Conservation (phyloP, 495 filamentous ascomycete genomes). For the Cercophora samala region DNA sequence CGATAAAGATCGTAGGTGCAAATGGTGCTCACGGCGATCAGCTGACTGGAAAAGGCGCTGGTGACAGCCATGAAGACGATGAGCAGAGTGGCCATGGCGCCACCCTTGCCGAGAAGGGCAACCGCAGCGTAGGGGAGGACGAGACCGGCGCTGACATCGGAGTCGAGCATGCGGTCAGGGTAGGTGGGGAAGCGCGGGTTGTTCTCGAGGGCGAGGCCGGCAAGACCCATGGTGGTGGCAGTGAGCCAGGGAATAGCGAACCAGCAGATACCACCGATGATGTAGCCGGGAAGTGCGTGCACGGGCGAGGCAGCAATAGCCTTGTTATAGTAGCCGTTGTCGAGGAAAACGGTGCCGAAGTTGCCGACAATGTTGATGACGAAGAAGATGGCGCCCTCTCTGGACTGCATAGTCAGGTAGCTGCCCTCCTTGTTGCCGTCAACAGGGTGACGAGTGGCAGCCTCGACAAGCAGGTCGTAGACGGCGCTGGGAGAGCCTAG, state of each 20-base stretch:
- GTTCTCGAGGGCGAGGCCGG: slow-evolving; percentile 76
- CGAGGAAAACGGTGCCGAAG: slow-evolving; percentile 76
- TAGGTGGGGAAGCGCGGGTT: slow-evolving; percentile 70
- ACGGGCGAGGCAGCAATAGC: slow-evolving; percentile 89
- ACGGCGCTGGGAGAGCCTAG: slow-evolving; percentile 78
- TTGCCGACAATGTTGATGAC: slow-evolving; percentile 81
- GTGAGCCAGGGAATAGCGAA: slow-evolving; percentile 95
- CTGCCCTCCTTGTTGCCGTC: slow-evolving; percentile 80
- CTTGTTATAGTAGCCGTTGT: slow-evolving; percentile 90
- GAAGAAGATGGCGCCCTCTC: slow-evolving; percentile 90
- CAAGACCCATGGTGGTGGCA: slow-evolving; percentile 91
- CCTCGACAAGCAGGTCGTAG: slow-evolving; percentile 74
- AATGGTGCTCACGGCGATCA: slow-evolving; percentile 91
- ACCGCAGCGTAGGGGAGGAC: slow-evolving; percentile 87
- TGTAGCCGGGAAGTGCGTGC: slow-evolving; percentile 88
- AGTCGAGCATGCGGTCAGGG: slow-evolving; percentile 65
- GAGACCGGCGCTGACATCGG: slow-evolving; percentile 80
- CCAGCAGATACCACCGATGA: slow-evolving; percentile 87
- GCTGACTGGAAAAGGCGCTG: slow-evolving; percentile 79
- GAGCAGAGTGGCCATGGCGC: slow-evolving; percentile 76
- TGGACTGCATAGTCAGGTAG: slow-evolving; percentile 86
- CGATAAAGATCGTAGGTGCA: slow-evolving; percentile 92
- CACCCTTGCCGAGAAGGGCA: slow-evolving; percentile 83
- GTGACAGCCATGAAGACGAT: slow-evolving; percentile 98
- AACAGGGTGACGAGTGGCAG: slow-evolving; percentile 70